Base-by-base conservation (phyloP, 176 grass and related monocot species). In the Oryza longistaminata region DNA sequence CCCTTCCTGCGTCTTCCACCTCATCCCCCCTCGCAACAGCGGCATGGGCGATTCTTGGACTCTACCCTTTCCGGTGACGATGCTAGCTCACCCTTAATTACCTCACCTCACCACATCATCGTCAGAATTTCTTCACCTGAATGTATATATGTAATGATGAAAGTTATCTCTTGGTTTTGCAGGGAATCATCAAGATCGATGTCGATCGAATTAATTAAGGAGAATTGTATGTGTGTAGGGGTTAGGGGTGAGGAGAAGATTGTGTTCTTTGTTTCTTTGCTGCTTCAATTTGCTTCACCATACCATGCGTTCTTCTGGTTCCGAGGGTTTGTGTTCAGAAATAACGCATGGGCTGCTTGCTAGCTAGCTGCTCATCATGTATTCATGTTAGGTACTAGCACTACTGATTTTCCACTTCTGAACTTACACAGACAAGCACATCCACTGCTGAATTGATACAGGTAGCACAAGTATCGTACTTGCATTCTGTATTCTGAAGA, bases 31-130 rank as follows among this genome's bases (percentile, higher is more conserved):
- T 42, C 34, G 34, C 75, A 26, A 26, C 39, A 3, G 75, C 82
- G 46, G 74, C 78, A 82, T 82, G 83, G 88, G 78, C 77, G 27
- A 16, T 53, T 25, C 81, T 72, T 84, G 75, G 75, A 79, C 60
- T 44, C 60, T 15, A 13, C 61, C 69, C 81, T 33, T 26, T 48
- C 68, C n/a, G n/a, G 10, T 45, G 31, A 13, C n/a, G 33, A 19
- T 31, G 39, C n/a, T 13, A 12, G 1, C 46, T 58, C 53, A 0
- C 53, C 52, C 5, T 21, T 50, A 50, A 15, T 39, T 34, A 27
- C 14, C 45, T 70, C n/a, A 15, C 14, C 6, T 14, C 33, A 1
- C 34, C 4, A 35, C 34, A 35, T 35, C 34, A 35, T 35, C 34
- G 34, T 35, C 34, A 35, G 3, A 35, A 35, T 2, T 35, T 35